Conservation (phyloP, 163 green algal species). For the Prototheca wickerhamii region DNA sequence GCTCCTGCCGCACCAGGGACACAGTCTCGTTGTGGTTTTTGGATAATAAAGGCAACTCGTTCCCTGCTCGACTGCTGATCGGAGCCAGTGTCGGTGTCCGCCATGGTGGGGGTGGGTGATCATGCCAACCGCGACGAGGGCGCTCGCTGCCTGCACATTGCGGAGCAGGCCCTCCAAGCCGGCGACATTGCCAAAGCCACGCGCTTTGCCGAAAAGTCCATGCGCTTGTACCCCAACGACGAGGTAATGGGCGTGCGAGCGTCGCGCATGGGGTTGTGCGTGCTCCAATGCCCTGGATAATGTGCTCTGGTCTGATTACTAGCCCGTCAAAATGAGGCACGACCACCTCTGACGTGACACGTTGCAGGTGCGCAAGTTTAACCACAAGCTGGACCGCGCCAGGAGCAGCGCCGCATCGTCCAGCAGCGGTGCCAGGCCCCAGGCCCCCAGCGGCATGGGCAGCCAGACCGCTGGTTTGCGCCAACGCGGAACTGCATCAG, state of each 20-base stretch:
- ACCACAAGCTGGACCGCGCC: neutral
- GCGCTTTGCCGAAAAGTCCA: slow-evolving; percentile 63
- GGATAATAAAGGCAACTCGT: too few relatives aligned
- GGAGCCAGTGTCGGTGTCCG: too few relatives aligned
- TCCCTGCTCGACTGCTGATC: too few relatives aligned
- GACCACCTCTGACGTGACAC: neutral
- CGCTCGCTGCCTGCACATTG: slow-evolving; percentile 15
- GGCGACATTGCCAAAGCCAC: slow-evolving; percentile 43
- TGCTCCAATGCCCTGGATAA: too few relatives aligned
- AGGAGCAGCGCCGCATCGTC: neutral
- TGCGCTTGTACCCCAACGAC: slow-evolving; percentile 43
- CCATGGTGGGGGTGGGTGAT: neutral
- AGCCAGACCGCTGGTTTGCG: neutral
- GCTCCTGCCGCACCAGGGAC: too few relatives aligned
- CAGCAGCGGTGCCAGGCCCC: neutral
- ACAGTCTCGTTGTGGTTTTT: too few relatives aligned
- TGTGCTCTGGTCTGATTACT: too few relatives aligned
- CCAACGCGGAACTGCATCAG: neutral
- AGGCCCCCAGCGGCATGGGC: slow-evolving; percentile 2
- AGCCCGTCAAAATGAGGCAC: neutral
- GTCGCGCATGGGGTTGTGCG: neutral
- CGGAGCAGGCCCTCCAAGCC: slow-evolving; percentile 7
- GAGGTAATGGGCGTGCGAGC: slow-evolving; percentile 11
- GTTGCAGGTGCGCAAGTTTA: slow-evolving; percentile 2
- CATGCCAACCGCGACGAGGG: slow-evolving; percentile 20